Percentiles rank a stretch among this genome's conserved stretches.
Evolutionary conservation across 2,329 filamentous ascomycete species (phyloP).

Genomic region (Teratosphaeria zuluensis): DNA sequence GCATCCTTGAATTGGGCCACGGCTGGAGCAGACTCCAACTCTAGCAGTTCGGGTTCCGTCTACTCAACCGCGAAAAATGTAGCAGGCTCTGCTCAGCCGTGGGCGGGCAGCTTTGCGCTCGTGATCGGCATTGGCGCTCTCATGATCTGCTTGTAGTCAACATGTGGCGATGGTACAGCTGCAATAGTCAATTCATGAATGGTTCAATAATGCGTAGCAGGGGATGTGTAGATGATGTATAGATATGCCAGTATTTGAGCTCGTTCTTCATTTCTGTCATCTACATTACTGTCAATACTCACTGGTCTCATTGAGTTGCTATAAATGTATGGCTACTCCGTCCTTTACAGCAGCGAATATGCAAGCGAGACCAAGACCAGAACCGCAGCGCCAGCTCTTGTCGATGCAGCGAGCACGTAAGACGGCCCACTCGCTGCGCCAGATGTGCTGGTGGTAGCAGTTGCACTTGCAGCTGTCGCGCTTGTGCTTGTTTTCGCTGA

Average conservation of each 20-base stretch:
- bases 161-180: neutral
- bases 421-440: neutral
- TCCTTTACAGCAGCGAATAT: neutral
- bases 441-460: neutral
- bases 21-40: neutral
- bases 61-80: neutral
- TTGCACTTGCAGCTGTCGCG: neutral
- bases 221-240: neutral
- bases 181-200: neutral
- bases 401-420: neutral
- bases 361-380: neutral
- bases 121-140: neutral
- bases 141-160: neutral
- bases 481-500: neutral
- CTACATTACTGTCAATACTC: neutral
- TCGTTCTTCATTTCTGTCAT: neutral
- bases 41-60: neutral
- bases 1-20: neutral
- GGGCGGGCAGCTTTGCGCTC: neutral
- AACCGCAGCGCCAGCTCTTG: too few species aligned
- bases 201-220: neutral
- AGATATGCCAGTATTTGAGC: neutral
- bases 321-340: neutral
- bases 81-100: neutral
- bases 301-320: neutral